phyloP scores from a whole-genome alignment of 2,329 filamentous ascomycete species.

The Arthrinium puccinioides region DNA sequence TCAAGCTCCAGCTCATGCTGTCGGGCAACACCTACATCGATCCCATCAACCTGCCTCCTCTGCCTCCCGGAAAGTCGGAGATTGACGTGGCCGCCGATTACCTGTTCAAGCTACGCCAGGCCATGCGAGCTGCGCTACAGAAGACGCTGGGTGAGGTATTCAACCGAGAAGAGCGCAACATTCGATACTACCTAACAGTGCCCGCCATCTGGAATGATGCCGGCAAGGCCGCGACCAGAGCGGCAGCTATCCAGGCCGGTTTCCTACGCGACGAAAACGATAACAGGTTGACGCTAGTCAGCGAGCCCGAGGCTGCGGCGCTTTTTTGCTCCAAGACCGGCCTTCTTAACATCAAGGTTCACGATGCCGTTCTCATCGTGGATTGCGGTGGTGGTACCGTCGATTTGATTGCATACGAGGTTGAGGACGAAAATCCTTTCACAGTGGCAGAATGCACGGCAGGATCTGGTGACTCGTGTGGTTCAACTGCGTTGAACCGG shows the following conservation, averaged over 20 bases:
- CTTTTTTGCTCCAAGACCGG: constrained; percentile 98
- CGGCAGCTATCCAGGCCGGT: constrained; percentile 92
- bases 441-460: constrained; percentile 2
- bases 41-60: constrained; percentile 94
- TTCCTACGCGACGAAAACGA: constrained; percentile 97
- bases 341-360: constrained; percentile 91
- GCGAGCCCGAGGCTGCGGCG: constrained; percentile 92
- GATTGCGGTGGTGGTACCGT: constrained; percentile 5
- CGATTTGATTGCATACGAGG: constrained; percentile 4
- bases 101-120: constrained; percentile 94
- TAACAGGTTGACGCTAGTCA: constrained; percentile 88
- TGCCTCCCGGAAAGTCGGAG: constrained; percentile 95
- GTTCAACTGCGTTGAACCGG: constrained; percentile 2
- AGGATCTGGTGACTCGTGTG: constrained; percentile 2
- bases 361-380: constrained; percentile 44
- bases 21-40: constrained; percentile 99
- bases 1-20: constrained; percentile 98
- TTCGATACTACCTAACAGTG: constrained; percentile 96
- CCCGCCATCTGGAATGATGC: constrained; percentile 99
- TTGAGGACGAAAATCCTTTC: constrained; percentile 2
- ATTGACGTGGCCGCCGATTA: constrained; percentile 99
- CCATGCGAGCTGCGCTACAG: constrained; percentile 90
- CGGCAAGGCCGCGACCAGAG: constrained; percentile 91
- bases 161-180: constrained; percentile 95
- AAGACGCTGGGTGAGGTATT: constrained; percentile 97